Percentiles rank a stretch among this genome's conserved stretches.
phyloP scores from a whole-genome alignment of 148 eudicot species.

The Arctostaphylos glauca region DNA sequence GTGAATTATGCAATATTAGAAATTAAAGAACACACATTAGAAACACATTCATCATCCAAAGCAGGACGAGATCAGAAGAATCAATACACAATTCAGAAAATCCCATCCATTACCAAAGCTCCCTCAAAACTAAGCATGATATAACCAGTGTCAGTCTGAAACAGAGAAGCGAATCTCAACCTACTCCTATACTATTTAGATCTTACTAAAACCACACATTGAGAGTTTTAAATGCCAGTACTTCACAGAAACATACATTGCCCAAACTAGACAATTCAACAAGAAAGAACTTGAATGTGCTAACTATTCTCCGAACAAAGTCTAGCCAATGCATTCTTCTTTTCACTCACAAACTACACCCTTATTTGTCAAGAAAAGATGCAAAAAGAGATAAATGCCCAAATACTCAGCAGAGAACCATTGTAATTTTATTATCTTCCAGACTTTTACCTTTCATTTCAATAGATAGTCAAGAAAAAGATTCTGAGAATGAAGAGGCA shows the following conservation, averaged over 20 bases:
- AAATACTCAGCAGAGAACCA: neutral
- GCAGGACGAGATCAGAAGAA: neutral
- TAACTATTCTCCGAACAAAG: neutral
- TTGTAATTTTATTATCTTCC: neutral
- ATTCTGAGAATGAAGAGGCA: neutral
- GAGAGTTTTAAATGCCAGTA: neutral
- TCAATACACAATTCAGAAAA: neutral
- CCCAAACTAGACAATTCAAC: neutral
- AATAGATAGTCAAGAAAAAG: neutral
- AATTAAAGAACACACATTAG: neutral
- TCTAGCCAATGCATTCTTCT: neutral
- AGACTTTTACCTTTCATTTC: neutral
- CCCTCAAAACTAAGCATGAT: neutral
- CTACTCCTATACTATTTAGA: neutral
- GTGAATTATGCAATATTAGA: neutral
- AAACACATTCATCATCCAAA: neutral
- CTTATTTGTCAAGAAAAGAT: neutral
- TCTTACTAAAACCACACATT: neutral
- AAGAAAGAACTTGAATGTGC: neutral
- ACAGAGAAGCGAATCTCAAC: conserved; percentile 1
- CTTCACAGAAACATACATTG: neutral
- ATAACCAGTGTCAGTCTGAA: neutral
- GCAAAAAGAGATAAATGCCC: neutral
- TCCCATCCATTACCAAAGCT: neutral
- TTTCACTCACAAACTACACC: neutral